Conservation (phyloP, 78 protist genomes). For the Guillardia theta region DNA sequence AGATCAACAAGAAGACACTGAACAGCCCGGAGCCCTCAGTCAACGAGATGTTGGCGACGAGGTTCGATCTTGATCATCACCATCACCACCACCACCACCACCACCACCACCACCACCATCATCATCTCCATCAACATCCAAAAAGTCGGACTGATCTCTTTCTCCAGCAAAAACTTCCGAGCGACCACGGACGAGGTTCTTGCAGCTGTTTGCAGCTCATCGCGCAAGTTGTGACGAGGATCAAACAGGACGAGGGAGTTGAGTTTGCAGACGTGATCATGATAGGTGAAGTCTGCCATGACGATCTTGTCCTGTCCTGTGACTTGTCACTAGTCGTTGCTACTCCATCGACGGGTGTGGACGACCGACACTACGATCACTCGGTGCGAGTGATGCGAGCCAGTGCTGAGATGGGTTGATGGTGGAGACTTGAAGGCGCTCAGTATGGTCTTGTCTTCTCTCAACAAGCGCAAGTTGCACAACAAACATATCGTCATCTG, state of each 20-base stretch:
- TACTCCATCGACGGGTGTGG: constrained; percentile 48
- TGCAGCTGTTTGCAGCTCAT: neutral
- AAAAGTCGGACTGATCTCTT: too few relatives aligned
- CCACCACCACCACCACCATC: too few relatives aligned
- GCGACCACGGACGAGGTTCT: constrained; percentile 36
- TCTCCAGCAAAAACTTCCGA: constrained; percentile 44
- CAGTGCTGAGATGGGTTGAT: too few relatives aligned
- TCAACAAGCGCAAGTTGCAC: constrained; percentile 16
- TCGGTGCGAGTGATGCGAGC: too few relatives aligned
- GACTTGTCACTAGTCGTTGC: too few relatives aligned
- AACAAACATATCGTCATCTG: constrained; percentile 58
- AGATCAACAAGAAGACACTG: constrained; percentile 40
- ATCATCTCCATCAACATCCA: too few relatives aligned
- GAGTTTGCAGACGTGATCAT: constrained; percentile 30
- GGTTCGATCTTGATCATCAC: too few relatives aligned
- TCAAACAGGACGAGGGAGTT: neutral
- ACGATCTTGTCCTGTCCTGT: too few relatives aligned
- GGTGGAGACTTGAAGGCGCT: neutral
- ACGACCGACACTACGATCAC: constrained; percentile 46
- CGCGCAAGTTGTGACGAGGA: neutral
- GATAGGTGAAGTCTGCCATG: too few relatives aligned
- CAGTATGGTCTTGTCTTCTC: neutral
- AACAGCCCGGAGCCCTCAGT: constrained; percentile 49
- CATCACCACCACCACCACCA: too few relatives aligned
- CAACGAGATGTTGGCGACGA: neutral